A percentile compares a stretch with the other conserved stretches of the same genome.
These are phyloP conservation scores for Pistacia atlantica DNA, from an alignment of 345 rosid genomes.

Conservation along the genomic window DNA sequence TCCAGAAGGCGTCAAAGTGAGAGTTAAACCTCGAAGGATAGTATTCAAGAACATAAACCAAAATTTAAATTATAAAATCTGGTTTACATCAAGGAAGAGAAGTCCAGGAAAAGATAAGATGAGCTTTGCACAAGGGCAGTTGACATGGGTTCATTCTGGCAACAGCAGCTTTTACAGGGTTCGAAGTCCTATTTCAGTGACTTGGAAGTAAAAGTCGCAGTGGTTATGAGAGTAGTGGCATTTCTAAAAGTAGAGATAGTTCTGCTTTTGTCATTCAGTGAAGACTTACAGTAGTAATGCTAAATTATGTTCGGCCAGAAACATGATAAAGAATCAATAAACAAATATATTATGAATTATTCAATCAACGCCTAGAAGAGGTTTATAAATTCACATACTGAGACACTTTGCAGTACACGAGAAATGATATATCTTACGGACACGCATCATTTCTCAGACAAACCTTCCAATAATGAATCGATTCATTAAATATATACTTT, in stretches of 20 bases:
- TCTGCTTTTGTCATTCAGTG: constrained; percentile 12
- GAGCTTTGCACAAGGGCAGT: constrained; percentile 59
- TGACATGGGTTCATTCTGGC: constrained; percentile 74
- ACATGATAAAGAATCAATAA: neutral
- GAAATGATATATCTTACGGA: neutral
- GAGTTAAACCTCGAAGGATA: constrained; percentile 61
- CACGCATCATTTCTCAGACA: constrained; percentile 3
- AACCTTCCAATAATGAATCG: neutral
- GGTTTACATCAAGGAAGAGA: constrained; percentile 58
- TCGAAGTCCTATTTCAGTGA: constrained; percentile 84
- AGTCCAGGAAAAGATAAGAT: constrained; percentile 20
- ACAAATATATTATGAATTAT: neutral
- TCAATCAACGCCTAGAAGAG: neutral
- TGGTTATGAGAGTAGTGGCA: neutral
- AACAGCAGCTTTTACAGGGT: constrained; percentile 50
- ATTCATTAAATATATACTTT: neutral
- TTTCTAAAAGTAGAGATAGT: neutral
- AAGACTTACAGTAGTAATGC: constrained; percentile 8
- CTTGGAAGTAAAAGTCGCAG: constrained; percentile 45
- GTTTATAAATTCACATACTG: neutral
- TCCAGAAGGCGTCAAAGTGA: constrained; percentile 59
- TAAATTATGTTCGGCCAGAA: constrained; percentile 3
- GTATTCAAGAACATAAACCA: constrained; percentile 54
- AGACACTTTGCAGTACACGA: neutral
- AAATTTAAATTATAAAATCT: constrained; percentile 60